Percentiles rank a stretch among this genome's conserved stretches.
phyloP scores from a whole-genome alignment of 2,329 filamentous ascomycete species.

The Clonostachys rhizophaga region DNA sequence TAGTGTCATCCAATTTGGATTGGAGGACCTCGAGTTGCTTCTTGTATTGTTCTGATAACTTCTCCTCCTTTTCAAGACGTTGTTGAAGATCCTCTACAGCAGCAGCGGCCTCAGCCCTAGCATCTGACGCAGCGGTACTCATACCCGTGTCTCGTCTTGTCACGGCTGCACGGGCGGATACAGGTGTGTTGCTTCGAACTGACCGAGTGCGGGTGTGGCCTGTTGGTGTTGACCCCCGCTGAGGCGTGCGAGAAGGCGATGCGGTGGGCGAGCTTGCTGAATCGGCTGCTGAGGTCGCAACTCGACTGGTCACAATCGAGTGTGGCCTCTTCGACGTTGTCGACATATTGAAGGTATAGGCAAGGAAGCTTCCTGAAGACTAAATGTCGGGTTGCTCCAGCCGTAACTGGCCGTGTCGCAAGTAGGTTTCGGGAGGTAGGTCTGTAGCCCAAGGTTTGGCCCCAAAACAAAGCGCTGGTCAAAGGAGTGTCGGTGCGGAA shows the following conservation, averaged over 20 bases:
- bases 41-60: slow-evolving; percentile 69
- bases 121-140: slow-evolving; percentile 60
- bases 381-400: background rate
- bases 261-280: slow-evolving; percentile 21
- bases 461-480: too few species aligned
- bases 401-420: background rate
- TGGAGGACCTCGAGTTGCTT: slow-evolving; percentile 85
- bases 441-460: too few species aligned
- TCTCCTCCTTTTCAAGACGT: slow-evolving; percentile 76
- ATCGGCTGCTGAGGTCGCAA: slow-evolving; percentile 28
- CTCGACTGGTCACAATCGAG: slow-evolving; percentile 38
- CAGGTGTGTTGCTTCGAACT: slow-evolving; percentile 57
- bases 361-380: background rate
- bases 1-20: slow-evolving; percentile 77
- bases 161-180: slow-evolving; percentile 69
- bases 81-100: slow-evolving; percentile 81
- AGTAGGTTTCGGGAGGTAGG: too few species aligned
- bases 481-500: too few species aligned
- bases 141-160: slow-evolving; percentile 50
- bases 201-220: slow-evolving; percentile 56
- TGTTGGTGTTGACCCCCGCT: slow-evolving; percentile 32
- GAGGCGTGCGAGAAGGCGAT: slow-evolving; percentile 29
- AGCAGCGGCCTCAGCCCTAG: slow-evolving; percentile 73
- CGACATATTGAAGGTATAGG: slow-evolving; percentile 33
- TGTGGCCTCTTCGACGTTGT: slow-evolving; percentile 49